Conservation (phyloP, 2,329 filamentous ascomycete species). For the Hypomyces rosellus region DNA sequence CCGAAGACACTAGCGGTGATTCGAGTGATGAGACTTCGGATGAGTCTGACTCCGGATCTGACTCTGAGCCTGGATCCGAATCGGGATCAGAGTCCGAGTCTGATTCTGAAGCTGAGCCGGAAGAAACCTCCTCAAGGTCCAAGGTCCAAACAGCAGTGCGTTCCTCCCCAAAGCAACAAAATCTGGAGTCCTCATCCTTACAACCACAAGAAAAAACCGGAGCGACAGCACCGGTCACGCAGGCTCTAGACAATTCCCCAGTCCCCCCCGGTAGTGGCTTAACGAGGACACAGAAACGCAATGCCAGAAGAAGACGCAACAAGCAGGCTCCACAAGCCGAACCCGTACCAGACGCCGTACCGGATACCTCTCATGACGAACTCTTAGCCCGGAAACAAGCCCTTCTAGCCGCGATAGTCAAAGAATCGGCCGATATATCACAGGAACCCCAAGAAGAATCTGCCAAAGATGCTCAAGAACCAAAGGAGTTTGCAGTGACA, state of each 20-base stretch:
- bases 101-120: constrained; percentile 26
- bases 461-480: background rate
- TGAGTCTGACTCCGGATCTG: background rate
- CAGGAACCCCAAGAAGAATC: constrained; percentile 5
- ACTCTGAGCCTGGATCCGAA: background rate
- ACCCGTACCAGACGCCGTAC: constrained; percentile 6
- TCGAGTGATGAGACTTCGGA: constrained; percentile 15
- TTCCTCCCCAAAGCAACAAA: background rate
- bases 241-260: background rate
- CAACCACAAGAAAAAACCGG: background rate
- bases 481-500: background rate
- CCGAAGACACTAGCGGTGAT: background rate
- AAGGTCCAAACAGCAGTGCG: constrained; percentile 2
- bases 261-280: constrained; percentile 30
- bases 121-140: constrained; percentile 32
- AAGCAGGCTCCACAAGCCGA: constrained; percentile 21
- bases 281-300: constrained; percentile 43
- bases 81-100: constrained; percentile 13
- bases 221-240: constrained; percentile 4
- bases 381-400: constrained; percentile 35
- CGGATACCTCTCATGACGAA: constrained; percentile 17
- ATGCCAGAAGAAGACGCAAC: constrained; percentile 40
- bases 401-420: constrained; percentile 26
- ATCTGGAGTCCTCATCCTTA: background rate
- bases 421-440: constrained; percentile 12